Base-by-base conservation (phyloP, 2,329 filamentous ascomycete genomes). In the Paraphoma sp. region DNA sequence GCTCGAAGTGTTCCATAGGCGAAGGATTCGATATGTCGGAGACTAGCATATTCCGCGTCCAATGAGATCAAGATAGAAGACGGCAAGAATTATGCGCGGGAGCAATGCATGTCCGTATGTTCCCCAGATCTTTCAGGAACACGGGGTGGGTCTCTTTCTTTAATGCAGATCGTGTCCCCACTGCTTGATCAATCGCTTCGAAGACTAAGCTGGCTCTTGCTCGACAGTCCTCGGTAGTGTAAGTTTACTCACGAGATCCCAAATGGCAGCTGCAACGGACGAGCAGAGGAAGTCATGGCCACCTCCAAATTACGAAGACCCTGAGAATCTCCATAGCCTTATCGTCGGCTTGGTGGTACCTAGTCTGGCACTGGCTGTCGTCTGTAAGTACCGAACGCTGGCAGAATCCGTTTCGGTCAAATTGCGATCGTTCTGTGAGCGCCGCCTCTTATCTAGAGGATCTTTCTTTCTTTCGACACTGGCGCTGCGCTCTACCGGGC, bases 221-320 rank as follows among this genome's bases (percentile, higher is more conserved):
- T 31, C 12, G 14, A 23, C 23, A 23, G 23, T 23, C 23, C 23
- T 23, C 23, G 23, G 23, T 23, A 23, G 23, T 23, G 23, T 23
- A 5, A 23, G 3, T n/a, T n/a, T 36, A n/a, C 23, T 17, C 28
- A 18, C 40, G 17, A 14, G 33, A 36, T 14, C 9, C 48, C 14
- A 36, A 11, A 51, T 51, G 48, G 48, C 48, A 9, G 40, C 29
- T 38, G 28, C 41, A 1, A 51, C 48, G 1, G 48, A 44, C 16
- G 48, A 45, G 29, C 48, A 51, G 30, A 44, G 30, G 29, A 51
- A 51, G 23, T 51, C 30, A 45, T 73, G 70, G 70, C 69, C 69
- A 2, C 41, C 48, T 41, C 65, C 70, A 28, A 73, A 73, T 42
- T 71, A 61, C 23, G 56, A 53, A 7, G 57, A 70, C 31, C 69